Evolutionary conservation across 305 asterid genomes (phyloP).

Genomic region (Fraxinus ornus): DNA sequence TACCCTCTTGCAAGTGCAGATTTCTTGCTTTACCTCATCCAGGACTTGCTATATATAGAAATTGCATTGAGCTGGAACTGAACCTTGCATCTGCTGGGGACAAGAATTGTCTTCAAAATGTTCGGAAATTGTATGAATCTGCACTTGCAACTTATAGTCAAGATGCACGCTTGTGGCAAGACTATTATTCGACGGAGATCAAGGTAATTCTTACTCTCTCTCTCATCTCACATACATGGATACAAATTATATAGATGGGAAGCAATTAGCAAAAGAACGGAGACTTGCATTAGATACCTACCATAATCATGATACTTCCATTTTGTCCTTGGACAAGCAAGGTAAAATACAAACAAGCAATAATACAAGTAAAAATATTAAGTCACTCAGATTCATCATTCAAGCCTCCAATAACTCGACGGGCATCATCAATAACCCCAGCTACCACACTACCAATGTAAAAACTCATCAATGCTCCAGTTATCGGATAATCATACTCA

Average conservation of each 20-base stretch:
- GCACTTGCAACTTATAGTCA: constrained; percentile 71
- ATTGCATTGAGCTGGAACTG: constrained; percentile 71
- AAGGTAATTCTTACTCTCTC: constrained; percentile 45
- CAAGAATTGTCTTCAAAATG: constrained; percentile 56
- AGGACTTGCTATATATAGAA: constrained; percentile 59
- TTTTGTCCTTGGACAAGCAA: not conserved
- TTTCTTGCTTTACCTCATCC: constrained; percentile 81
- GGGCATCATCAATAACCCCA: not conserved
- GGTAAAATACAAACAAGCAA: not conserved
- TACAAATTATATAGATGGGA: not conserved
- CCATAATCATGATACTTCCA: not conserved
- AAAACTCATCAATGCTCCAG: too few species aligned
- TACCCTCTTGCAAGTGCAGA: constrained; percentile 39
- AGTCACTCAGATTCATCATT: not conserved
- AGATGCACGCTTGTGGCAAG: constrained; percentile 74
- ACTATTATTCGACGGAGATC: constrained; percentile 71
- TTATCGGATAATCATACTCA: too few species aligned
- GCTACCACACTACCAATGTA: not conserved
- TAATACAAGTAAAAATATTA: not conserved
- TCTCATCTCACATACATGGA: not conserved
- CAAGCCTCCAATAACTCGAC: not conserved
- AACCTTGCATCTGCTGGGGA: constrained; percentile 66
- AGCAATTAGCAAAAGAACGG: not conserved
- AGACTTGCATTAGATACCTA: not conserved
- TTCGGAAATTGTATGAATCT: constrained; percentile 67